phyloP scores from a whole-genome alignment of 2,329 filamentous ascomycete species.

The Xylaria arbuscula region DNA sequence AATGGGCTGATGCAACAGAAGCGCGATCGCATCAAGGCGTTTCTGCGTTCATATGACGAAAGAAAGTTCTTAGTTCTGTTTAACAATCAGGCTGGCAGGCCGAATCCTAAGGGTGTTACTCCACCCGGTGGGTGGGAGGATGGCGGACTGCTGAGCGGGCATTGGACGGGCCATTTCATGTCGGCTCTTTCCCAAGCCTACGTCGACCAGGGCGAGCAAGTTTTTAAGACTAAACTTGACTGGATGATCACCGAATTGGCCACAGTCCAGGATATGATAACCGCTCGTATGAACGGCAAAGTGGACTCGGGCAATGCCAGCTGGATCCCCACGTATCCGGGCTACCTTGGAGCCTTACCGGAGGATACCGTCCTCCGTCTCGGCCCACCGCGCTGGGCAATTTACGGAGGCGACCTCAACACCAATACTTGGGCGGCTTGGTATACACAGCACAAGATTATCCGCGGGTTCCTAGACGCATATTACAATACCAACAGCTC shows the following conservation, averaged over 20 bases:
- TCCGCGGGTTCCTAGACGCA: constrained; percentile 50
- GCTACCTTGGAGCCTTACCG: constrained; percentile 50
- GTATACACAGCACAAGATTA: constrained; percentile 53
- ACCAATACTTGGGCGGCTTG: constrained; percentile 51
- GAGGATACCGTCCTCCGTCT: constrained; percentile 50
- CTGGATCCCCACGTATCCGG: constrained; percentile 49
- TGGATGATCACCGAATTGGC: constrained; percentile 51
- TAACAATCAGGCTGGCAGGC: constrained; percentile 49
- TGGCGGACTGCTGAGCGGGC: constrained; percentile 51
- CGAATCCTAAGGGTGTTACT: constrained; percentile 45
- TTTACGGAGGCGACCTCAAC: constrained; percentile 46
- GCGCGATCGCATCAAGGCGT: constrained; percentile 49
- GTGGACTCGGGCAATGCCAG: constrained; percentile 31
- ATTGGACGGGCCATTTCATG: constrained; percentile 52
- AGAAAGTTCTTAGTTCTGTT: constrained; percentile 49
- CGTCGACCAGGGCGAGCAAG: constrained; percentile 48
- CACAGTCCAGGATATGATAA: constrained; percentile 49
- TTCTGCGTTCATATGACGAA: constrained; percentile 48
- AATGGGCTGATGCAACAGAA: constrained; percentile 50
- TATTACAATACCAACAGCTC: constrained; percentile 52
- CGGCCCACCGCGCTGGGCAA: constrained; percentile 50
- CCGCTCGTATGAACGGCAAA: constrained; percentile 42
- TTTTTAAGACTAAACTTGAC: constrained; percentile 50
- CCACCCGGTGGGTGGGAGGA: constrained; percentile 51
- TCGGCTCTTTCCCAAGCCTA: constrained; percentile 50